Conservation (phyloP, 2,329 filamentous ascomycete species). For the Xylaria sp. region DNA sequence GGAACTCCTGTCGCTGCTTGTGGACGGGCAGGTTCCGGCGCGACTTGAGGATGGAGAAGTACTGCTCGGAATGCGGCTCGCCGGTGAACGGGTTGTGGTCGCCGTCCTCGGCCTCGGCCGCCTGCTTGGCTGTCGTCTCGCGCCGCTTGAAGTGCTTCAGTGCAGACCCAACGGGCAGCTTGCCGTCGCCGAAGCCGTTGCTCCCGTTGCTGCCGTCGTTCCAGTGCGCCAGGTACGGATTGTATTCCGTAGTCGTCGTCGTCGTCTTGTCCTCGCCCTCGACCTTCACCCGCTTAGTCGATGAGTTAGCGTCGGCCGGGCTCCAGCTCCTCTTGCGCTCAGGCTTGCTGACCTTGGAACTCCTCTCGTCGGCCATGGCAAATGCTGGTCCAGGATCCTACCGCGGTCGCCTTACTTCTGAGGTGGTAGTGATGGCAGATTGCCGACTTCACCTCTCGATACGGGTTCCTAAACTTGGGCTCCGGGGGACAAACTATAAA, state of each 20-base stretch:
- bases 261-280: conserved; percentile 32
- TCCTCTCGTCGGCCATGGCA: conserved; percentile 39
- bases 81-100: conserved; percentile 89
- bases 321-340: conserved; percentile 47
- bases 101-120: conserved; percentile 79
- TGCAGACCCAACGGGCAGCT: conserved; percentile 55
- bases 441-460: neutral
- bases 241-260: conserved; percentile 58
- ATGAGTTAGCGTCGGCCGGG: conserved; percentile 39
- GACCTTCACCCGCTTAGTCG: conserved; percentile 47
- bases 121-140: conserved; percentile 80
- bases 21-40: conserved; percentile 90
- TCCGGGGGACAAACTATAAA: neutral
- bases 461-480: neutral
- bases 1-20: conserved; percentile 92
- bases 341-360: conserved; percentile 38
- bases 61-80: conserved; percentile 78
- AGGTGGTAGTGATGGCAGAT: neutral
- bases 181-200: conserved; percentile 52
- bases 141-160: conserved; percentile 79
- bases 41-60: conserved; percentile 88
- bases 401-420: neutral
- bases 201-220: conserved; percentile 66
- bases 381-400: conserved; percentile 3
- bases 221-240: conserved; percentile 94